Base-by-base conservation (phyloP, 176 grass and related monocot genomes). In the Juncus effusus region DNA sequence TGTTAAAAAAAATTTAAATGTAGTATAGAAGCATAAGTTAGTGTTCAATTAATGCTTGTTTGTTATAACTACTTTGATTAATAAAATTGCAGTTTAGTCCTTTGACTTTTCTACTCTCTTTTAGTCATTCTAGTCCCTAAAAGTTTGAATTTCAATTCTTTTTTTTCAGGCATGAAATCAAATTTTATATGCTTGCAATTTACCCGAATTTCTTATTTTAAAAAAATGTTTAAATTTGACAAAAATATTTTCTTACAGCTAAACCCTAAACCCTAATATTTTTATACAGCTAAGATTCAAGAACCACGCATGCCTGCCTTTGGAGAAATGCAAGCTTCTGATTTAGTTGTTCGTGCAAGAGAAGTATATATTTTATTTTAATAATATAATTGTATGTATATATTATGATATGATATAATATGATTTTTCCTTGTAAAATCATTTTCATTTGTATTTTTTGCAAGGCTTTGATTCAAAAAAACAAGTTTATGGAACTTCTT, bases 321-420 rank as follows among this genome's bases (percentile, higher is more conserved):
- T 70, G 94, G 94, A 49, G 87, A 84, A 71, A 89, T 93, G 94
- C 80, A 81, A 70, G 80, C 88, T 58, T 77, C 82, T 63, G 88
- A 99, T 86, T 85, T 99, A 67, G 79, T 89, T 86, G 89, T 78
- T 61, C 94, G 88, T 64, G 82, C 94, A 0, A 84, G 91, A 69
- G 94, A 99, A 88, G 94, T 97, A 58, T 55, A n/a, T 50, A 49
- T 44, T 60, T 7, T 54, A 58, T 19, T 72, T 58, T 72, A 58
- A 2, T 76, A 66, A 63, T n/a, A 49, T 42, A 3, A 59, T 14
- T 14, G 9, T 3, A 66, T 76, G 10, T 79, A n/a, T 19, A 55
- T 45, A 10, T 65, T 74, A 40, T 39, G 7, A 54, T 40, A 64
- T 11, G 28, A 10, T 28, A 4, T 52, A 16, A 51, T 36, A n/a